Percentiles rank a stretch among this genome's conserved stretches.
These are phyloP conservation scores for Sechiopsis laciniata DNA, from an alignment of 306 rosid species.

Conservation along the genomic window DNA sequence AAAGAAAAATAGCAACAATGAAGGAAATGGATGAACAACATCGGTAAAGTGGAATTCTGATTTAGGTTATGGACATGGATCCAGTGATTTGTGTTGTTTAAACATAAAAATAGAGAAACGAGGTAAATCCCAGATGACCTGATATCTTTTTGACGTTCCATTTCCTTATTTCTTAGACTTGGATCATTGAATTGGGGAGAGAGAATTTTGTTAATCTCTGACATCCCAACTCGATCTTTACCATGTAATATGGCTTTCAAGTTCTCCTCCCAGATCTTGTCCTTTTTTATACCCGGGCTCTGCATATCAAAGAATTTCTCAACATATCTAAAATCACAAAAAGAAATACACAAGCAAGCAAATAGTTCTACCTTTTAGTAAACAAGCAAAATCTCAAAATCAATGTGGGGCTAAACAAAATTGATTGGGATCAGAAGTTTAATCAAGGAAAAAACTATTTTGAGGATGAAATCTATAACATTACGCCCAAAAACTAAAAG, in stretches of 20 bases:
- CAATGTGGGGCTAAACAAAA: not conserved
- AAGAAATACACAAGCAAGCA: slow-evolving; percentile 6
- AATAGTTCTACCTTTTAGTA: not conserved
- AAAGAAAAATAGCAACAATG: not conserved
- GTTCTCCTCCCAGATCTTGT: slow-evolving; percentile 56
- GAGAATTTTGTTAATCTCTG: slow-evolving; percentile 46
- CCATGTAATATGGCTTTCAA: slow-evolving; percentile 46
- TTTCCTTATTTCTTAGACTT: slow-evolving; percentile 32
- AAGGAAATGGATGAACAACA: not conserved
- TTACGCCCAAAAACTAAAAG: not conserved
- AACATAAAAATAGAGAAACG: not conserved
- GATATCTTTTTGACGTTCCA: slow-evolving; percentile 14
- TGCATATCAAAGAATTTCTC: slow-evolving; percentile 24
- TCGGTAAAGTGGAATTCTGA: not conserved
- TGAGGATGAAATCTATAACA: not conserved
- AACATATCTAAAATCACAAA: not conserved
- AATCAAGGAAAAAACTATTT: too few relatives aligned
- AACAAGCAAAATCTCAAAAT: not conserved
- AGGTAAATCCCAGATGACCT: not conserved
- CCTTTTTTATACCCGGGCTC: slow-evolving; percentile 62
- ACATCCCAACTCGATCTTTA: slow-evolving; percentile 40
- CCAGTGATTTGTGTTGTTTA: not conserved
- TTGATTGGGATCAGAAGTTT: not conserved
- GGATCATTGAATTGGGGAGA: slow-evolving; percentile 49
- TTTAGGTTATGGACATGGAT: not conserved